These are phyloP conservation scores for Meyerozyma guilliermondii DNA, from an alignment of 1,139 yeast genomes.

Conservation along the genomic window DNA sequence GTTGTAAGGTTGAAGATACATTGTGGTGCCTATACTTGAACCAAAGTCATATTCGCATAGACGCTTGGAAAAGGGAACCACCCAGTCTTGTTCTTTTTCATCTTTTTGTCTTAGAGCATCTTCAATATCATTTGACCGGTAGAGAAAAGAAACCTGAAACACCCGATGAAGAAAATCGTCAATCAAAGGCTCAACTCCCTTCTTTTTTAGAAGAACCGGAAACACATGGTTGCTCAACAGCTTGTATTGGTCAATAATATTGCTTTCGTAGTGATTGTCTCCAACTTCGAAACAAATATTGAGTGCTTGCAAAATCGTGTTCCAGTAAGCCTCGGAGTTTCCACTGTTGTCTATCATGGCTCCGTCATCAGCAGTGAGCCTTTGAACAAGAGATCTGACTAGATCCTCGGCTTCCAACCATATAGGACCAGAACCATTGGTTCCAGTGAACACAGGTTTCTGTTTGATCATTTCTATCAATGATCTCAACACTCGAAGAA, in stretches of 20 bases:
- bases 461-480: conserved; percentile 14
- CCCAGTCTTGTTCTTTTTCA: conserved; percentile 4
- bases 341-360: conserved; percentile 9
- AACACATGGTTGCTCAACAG: conserved; percentile 39
- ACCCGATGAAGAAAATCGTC: conserved; percentile 30
- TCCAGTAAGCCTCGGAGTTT: conserved; percentile 38
- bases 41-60: conserved; percentile 26
- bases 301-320: conserved; percentile 36
- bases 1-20: conserved; percentile 15
- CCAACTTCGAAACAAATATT: conserved; percentile 33
- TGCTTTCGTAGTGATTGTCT: conserved; percentile 36
- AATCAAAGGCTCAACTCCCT: conserved; percentile 24
- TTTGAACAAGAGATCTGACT: conserved; percentile 18
- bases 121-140: conserved; percentile 44
- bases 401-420: conserved; percentile 42
- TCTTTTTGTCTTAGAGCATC: conserved; percentile 4
- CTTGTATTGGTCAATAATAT: conserved; percentile 45
- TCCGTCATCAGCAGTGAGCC: conserved; percentile 15
- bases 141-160: conserved; percentile 44
- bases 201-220: conserved; percentile 25
- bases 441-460: conserved; percentile 32
- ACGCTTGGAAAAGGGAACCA: conserved; percentile 14
- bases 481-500: conserved; percentile 22
- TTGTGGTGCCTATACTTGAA: conserved; percentile 46
- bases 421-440: conserved; percentile 19